phyloP scores from a whole-genome alignment of 169 alveolate species.

The Eimeria necatrix region DNA sequence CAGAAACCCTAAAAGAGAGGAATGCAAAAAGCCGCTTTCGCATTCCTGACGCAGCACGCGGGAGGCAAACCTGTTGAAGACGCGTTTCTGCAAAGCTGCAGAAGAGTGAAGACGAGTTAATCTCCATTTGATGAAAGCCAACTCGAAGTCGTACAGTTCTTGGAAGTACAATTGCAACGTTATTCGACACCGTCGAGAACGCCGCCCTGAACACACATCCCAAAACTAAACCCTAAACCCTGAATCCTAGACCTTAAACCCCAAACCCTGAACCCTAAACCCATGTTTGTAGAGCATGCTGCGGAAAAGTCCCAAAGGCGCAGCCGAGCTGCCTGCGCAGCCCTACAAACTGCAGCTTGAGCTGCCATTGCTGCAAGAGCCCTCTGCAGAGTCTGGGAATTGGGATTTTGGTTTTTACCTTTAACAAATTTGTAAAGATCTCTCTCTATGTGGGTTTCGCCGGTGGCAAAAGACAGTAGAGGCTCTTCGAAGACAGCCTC shows the following conservation, averaged over 20 bases:
- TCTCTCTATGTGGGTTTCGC: conserved; percentile 67
- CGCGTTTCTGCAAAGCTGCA: conserved; percentile 26
- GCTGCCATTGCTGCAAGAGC: background rate
- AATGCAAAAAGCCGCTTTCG: background rate
- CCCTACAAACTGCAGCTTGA: background rate
- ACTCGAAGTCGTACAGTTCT: conserved; percentile 79
- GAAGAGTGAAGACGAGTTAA: background rate
- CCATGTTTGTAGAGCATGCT: conserved; percentile 10
- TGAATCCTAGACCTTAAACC: conserved; percentile 6
- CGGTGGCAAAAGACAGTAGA: conserved; percentile 67
- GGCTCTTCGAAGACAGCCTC: conserved; percentile 75
- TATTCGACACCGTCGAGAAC: conserved; percentile 50
- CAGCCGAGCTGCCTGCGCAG: background rate
- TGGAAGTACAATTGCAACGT: conserved; percentile 76
- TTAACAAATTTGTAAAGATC: conserved; percentile 79
- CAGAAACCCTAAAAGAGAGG: background rate
- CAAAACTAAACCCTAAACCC: background rate
- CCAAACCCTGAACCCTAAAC: conserved; percentile 35
- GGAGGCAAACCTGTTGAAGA: background rate
- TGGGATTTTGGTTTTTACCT: conserved; percentile 25
- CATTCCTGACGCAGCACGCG: background rate
- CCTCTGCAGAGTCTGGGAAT: background rate
- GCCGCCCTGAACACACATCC: conserved; percentile 2
- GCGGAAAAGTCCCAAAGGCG: background rate
- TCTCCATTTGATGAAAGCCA: conserved; percentile 20